phyloP scores from a whole-genome alignment of 78 protist species.

The Bigelowiella natans region DNA sequence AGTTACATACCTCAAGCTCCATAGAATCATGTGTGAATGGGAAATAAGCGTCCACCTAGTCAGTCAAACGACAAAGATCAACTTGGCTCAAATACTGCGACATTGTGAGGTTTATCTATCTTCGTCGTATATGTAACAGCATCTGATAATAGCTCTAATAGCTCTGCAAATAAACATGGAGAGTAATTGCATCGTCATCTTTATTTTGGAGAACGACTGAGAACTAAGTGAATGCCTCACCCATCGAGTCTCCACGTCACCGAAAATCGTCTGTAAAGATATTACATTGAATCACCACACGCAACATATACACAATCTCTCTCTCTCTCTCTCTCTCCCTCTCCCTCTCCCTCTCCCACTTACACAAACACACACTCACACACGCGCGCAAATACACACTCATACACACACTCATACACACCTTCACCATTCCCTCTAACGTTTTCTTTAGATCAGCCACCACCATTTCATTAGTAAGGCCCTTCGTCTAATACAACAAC shows the following conservation, averaged over 20 bases:
- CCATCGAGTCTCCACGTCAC: neutral
- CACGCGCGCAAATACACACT: neutral
- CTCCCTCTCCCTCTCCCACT: too few species aligned
- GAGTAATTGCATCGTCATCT: too few species aligned
- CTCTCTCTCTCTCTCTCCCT: too few species aligned
- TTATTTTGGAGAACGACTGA: too few species aligned
- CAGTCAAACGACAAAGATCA: too few species aligned
- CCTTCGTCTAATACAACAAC: neutral
- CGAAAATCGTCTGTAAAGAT: neutral
- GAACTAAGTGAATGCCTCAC: too few species aligned
- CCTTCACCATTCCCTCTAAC: conserved; percentile 21
- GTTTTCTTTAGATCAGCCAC: conserved; percentile 25
- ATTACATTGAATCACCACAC: too few species aligned
- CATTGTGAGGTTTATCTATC: too few species aligned
- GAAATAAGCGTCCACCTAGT: conserved; percentile 74
- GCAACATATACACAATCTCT: neutral
- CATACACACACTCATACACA: neutral
- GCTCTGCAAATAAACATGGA: too few species aligned
- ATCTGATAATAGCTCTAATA: too few species aligned
- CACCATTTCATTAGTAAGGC: neutral
- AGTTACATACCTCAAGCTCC: conserved; percentile 82
- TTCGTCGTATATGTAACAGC: too few species aligned
- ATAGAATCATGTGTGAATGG: conserved; percentile 80
- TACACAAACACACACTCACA: neutral
- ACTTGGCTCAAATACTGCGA: too few species aligned